A percentile compares a stretch with the other conserved stretches of the same genome.
phyloP scores from a whole-genome alignment of 2,329 filamentous ascomycete species.

The Penicillium olsonii region DNA sequence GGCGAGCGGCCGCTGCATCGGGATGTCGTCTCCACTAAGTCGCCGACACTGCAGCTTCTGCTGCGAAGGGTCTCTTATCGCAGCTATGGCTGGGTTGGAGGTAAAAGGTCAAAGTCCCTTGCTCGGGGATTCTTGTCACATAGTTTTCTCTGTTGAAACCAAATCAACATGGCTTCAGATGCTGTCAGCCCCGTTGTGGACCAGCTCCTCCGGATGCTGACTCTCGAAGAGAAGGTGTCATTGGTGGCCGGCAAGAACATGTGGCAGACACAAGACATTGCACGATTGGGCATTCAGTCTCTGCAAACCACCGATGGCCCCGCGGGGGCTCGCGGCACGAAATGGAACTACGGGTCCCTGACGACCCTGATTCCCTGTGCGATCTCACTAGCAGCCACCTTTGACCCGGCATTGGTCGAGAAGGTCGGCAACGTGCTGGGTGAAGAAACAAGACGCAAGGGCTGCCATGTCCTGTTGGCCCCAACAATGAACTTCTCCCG shows the following conservation, averaged over 20 bases:
- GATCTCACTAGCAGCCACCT: constrained; percentile 60
- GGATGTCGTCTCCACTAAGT: too few relatives aligned
- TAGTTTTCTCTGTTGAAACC: too few relatives aligned
- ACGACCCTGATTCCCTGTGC: constrained; percentile 65
- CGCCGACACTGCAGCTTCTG: too few relatives aligned
- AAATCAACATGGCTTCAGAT: too few relatives aligned
- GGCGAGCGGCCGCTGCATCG: too few relatives aligned
- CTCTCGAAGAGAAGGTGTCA: background rate
- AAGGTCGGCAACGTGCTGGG: constrained; percentile 66
- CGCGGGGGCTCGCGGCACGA: constrained; percentile 68
- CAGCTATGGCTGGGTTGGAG: too few relatives aligned
- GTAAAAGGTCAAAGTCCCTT: too few relatives aligned
- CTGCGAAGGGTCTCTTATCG: too few relatives aligned
- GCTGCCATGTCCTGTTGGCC: constrained; percentile 60
- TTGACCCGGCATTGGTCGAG: constrained; percentile 56
- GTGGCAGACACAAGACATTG: constrained; percentile 67
- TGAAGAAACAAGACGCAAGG: constrained; percentile 63
- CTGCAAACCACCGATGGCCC: constrained; percentile 69
- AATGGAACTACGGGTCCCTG: constrained; percentile 65
- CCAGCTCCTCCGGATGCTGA: too few relatives aligned
- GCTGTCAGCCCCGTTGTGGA: too few relatives aligned
- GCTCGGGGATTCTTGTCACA: too few relatives aligned
- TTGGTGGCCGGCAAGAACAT: background rate
- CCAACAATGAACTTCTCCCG: constrained; percentile 66
- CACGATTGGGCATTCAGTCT: constrained; percentile 62